phyloP scores from a whole-genome alignment of 495 filamentous ascomycete genomes.

The Aspergillus leporis region DNA sequence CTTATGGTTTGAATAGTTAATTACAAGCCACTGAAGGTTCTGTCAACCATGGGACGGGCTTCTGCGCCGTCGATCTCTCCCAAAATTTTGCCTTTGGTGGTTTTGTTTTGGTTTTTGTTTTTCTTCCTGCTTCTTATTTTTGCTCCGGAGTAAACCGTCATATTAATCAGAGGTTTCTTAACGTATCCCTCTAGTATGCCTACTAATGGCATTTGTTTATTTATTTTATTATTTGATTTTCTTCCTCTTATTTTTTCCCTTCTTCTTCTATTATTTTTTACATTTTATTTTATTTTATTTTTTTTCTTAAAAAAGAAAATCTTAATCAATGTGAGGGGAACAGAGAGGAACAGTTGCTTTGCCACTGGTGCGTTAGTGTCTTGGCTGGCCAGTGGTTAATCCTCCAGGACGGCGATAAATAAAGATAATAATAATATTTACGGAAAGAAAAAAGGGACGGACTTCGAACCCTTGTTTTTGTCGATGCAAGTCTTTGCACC shows the following conservation, averaged over 20 bases:
- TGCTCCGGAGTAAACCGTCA: neutral
- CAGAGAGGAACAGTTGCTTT: constrained; percentile 8
- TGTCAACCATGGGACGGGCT: constrained; percentile 29
- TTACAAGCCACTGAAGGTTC: constrained; percentile 11
- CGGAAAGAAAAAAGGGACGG: constrained; percentile 15
- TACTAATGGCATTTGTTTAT: neutral
- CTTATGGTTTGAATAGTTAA: neutral
- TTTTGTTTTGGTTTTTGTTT: neutral
- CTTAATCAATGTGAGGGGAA: constrained; percentile 6
- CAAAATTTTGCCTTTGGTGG: constrained; percentile 12
- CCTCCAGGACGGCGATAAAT: neutral
- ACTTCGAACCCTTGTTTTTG: constrained; percentile 24
- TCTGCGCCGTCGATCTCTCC: constrained; percentile 39
- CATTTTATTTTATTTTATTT: too few relatives aligned
- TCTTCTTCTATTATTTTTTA: neutral
- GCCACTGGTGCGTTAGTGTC: constrained; percentile 18
- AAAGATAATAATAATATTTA: constrained; percentile 13
- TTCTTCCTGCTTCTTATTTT: neutral
- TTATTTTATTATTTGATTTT: neutral
- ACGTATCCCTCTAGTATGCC: neutral
- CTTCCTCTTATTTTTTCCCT: neutral
- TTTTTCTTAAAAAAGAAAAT: too few relatives aligned
- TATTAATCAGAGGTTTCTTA: neutral
- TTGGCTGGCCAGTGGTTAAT: constrained; percentile 7
- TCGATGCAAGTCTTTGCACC: constrained; percentile 20